Percentiles rank a stretch among this genome's conserved stretches.
phyloP scores from a whole-genome alignment of 2,329 filamentous ascomycete genomes.

The Pseudogymnoascus sp. region DNA sequence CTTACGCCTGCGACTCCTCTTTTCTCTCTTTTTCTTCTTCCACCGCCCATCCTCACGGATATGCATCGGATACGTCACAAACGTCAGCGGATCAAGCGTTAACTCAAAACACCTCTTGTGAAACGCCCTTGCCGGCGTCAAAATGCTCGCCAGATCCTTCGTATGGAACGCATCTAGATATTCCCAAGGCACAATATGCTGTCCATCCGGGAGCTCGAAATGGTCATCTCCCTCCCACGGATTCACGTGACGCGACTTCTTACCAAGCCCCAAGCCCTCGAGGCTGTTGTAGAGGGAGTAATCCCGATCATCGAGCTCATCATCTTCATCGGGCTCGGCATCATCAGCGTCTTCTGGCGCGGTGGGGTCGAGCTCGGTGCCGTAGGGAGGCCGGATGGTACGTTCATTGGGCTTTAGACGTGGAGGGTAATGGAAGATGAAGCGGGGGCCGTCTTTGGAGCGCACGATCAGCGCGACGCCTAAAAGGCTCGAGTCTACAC shows the following conservation, averaged over 20 bases:
- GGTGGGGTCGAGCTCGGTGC: slow-evolving; percentile 28
- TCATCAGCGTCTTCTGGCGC: slow-evolving; percentile 25
- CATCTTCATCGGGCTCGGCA: slow-evolving; percentile 50
- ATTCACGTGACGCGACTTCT: slow-evolving; percentile 22
- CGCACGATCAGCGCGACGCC: slow-evolving; percentile 32
- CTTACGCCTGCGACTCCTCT: slow-evolving; percentile 30
- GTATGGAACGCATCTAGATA: slow-evolving; percentile 65
- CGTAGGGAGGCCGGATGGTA: slow-evolving; percentile 21
- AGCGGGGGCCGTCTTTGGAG: slow-evolving; percentile 69
- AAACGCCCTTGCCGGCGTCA: slow-evolving; percentile 68
- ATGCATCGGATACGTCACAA: slow-evolving; percentile 77
- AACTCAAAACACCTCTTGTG: slow-evolving; percentile 80
- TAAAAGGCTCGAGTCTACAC: slow-evolving; percentile 38
- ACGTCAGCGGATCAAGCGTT: slow-evolving; percentile 70
- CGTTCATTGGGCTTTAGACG: slow-evolving; percentile 36
- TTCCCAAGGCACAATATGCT: slow-evolving; percentile 61
- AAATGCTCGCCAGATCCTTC: slow-evolving; percentile 70
- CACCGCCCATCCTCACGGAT: slow-evolving; percentile 71
- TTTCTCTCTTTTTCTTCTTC: slow-evolving; percentile 53
- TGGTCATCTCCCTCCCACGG: slow-evolving; percentile 32
- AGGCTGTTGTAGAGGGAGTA: slow-evolving; percentile 19
- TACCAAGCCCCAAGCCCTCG: slow-evolving; percentile 11
- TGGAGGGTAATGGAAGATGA: slow-evolving; percentile 84
- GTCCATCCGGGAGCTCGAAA: slow-evolving; percentile 47
- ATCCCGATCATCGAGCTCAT: slow-evolving; percentile 25